Evolutionary conservation across 2,329 filamentous ascomycete species (phyloP).

Genomic region (Penicillium griseofulvum): DNA sequence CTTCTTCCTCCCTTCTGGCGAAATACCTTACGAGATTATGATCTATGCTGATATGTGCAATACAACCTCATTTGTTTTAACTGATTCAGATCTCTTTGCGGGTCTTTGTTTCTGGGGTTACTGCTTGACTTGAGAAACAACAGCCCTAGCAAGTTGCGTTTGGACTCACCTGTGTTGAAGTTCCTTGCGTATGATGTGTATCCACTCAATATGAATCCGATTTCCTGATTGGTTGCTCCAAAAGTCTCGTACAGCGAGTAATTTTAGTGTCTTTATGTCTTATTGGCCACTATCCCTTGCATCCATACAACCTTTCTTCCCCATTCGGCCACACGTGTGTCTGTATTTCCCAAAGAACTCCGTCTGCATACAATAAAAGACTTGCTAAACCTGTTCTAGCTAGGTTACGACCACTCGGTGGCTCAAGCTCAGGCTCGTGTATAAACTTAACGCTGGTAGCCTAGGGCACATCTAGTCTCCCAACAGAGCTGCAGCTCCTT

Average conservation of each 20-base stretch:
- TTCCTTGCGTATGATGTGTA: constrained; percentile 25
- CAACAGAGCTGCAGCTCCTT: background rate
- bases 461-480: constrained; percentile 1
- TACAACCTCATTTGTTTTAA: constrained; percentile 1
- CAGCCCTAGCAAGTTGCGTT: constrained; percentile 3
- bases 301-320: constrained; percentile 13
- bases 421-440: constrained; percentile 6
- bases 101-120: background rate
- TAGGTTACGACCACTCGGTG: constrained; percentile 10
- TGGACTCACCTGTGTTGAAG: constrained; percentile 13
- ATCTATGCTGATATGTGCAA: constrained; percentile 11
- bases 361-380: constrained; percentile 3
- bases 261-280: background rate
- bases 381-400: background rate
- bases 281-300: constrained; percentile 18
- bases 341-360: background rate
- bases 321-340: constrained; percentile 16
- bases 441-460: constrained; percentile 15
- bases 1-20: constrained; percentile 1
- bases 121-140: background rate
- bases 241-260: constrained; percentile 4
- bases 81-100: background rate
- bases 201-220: background rate
- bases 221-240: background rate
- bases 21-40: constrained; percentile 10